These are phyloP conservation scores for Microdochium bolleyi DNA, from an alignment of 2,329 filamentous ascomycete genomes.

Conservation along the genomic window DNA sequence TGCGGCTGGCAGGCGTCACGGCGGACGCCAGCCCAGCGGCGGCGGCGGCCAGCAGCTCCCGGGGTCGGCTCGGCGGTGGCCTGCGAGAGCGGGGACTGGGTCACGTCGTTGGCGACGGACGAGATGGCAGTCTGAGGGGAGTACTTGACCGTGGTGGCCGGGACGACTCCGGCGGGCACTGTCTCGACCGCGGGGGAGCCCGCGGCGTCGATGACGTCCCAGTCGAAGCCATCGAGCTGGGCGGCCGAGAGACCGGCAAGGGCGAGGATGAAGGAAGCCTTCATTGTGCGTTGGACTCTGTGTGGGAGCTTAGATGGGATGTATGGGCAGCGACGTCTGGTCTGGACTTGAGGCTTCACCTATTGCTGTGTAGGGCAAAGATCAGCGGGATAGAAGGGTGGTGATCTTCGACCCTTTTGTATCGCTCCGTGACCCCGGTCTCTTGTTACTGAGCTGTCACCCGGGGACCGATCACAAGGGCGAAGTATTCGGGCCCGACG, in stretches of 20 bases:
- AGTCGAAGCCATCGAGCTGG: constrained; percentile 2
- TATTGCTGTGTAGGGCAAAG: too few relatives aligned
- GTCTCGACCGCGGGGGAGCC: constrained; percentile 1
- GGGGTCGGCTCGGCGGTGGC: constrained; percentile 16
- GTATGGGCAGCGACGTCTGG: too few relatives aligned
- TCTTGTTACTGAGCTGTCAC: too few relatives aligned
- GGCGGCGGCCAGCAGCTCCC: constrained; percentile 21
- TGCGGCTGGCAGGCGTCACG: constrained; percentile 25
- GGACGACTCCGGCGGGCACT: neutral
- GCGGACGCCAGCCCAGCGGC: constrained; percentile 25
- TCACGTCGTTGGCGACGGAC: constrained; percentile 4
- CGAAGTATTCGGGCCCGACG: too few relatives aligned
- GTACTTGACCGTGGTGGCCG: neutral
- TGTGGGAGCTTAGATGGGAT: neutral
- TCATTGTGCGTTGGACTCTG: neutral
- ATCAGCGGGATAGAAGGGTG: too few relatives aligned
- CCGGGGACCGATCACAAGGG: too few relatives aligned
- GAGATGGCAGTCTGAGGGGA: neutral
- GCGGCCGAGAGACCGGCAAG: constrained; percentile 5
- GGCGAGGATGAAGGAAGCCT: constrained; percentile 1
- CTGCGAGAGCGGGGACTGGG: constrained; percentile 9
- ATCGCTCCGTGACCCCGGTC: too few relatives aligned
- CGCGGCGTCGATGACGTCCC: constrained; percentile 3
- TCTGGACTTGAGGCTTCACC: too few relatives aligned
- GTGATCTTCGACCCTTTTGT: too few relatives aligned